These are phyloP conservation scores for Globisporangium middletonii DNA, from an alignment of 352 stramenopile genomes.

Conservation along the genomic window DNA sequence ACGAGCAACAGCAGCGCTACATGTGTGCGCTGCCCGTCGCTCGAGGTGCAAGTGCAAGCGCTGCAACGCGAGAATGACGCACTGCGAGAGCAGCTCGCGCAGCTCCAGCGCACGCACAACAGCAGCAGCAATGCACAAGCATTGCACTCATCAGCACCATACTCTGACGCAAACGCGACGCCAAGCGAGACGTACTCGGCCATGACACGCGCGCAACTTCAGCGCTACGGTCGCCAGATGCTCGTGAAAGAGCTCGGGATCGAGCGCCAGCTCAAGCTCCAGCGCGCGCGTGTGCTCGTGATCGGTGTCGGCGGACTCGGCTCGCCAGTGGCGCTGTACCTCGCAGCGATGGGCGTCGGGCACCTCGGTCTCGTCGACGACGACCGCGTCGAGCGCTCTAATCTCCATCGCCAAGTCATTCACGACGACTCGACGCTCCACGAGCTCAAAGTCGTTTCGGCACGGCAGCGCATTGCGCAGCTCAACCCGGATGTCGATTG, in stretches of 20 bases:
- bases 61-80: constrained; percentile 13
- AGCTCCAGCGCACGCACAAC: not conserved
- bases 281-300: constrained; percentile 78
- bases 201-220: constrained; percentile 42
- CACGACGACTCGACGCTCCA: constrained; percentile 82
- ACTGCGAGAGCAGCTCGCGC: constrained; percentile 12
- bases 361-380: constrained; percentile 92
- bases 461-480: constrained; percentile 32
- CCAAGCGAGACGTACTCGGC: constrained; percentile 21
- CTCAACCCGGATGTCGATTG: constrained; percentile 85
- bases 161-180: not conserved
- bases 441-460: constrained; percentile 90
- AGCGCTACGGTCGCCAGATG: constrained; percentile 94
- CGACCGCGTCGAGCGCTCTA: constrained; percentile 94
- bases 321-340: constrained; percentile 92
- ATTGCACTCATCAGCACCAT: not conserved
- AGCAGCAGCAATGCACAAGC: not conserved
- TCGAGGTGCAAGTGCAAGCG: constrained; percentile 2
- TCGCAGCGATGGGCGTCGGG: constrained; percentile 93
- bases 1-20: not conserved
- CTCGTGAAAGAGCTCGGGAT: constrained; percentile 91
- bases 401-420: constrained; percentile 96
- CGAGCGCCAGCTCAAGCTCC: constrained; percentile 80
- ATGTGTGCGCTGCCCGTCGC: constrained; percentile 40
- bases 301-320: constrained; percentile 95